These are phyloP conservation scores for Nadsonia starkeyi-henricii DNA, from an alignment of 1,139 yeast genomes.

Conservation along the genomic window DNA sequence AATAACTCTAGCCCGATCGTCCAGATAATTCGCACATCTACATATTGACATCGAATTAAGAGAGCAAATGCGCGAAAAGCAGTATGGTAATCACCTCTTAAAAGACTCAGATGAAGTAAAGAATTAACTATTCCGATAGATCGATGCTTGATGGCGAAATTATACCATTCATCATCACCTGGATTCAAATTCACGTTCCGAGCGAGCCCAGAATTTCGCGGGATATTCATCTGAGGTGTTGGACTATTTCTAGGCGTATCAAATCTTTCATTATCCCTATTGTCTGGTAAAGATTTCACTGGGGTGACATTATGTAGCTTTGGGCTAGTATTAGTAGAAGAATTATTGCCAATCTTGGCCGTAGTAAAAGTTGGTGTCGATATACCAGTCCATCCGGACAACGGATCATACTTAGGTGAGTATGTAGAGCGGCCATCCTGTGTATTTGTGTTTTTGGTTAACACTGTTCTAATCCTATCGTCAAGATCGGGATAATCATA, in stretches of 20 bases:
- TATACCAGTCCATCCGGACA: conserved; percentile 2
- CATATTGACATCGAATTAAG: conserved; percentile 27
- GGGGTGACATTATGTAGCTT: not conserved
- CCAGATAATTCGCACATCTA: conserved; percentile 34
- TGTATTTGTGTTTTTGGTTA: conserved; percentile 4
- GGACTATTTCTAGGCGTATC: not conserved
- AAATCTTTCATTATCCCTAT: too few relatives aligned
- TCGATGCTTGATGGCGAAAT: conserved; percentile 10
- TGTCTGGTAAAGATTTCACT: not conserved
- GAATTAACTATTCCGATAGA: conserved; percentile 15
- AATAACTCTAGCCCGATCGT: conserved; percentile 31
- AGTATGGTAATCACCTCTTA: conserved; percentile 28
- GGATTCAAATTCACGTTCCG: not conserved
- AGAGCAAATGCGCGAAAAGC: conserved; percentile 32
- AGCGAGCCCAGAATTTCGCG: not conserved
- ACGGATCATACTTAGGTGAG: not conserved
- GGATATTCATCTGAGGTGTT: not conserved
- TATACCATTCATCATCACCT: conserved; percentile 7
- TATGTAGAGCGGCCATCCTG: not conserved
- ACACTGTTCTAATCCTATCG: conserved; percentile 3
- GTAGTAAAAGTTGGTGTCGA: conserved; percentile 3
- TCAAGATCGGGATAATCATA: conserved; percentile 4
- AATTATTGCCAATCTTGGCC: conserved; percentile 2
- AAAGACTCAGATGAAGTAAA: conserved; percentile 18
- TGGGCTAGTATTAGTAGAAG: not conserved